phyloP scores from a whole-genome alignment of 345 rosid genomes.

The Gossypium australe region DNA sequence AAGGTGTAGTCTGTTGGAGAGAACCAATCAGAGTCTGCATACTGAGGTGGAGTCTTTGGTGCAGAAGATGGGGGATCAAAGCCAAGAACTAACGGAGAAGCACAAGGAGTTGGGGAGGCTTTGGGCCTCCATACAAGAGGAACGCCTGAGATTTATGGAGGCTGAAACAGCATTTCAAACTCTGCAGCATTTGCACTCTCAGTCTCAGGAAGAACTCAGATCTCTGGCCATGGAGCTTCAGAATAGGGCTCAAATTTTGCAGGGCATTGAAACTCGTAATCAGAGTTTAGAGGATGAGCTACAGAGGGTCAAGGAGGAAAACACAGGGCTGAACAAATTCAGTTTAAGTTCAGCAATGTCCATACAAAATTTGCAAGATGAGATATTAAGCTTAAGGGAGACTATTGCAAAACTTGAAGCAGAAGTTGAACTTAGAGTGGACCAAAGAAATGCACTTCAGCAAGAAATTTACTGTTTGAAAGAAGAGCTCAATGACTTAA shows the following conservation, averaged over 20 bases:
- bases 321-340: constrained; percentile 51
- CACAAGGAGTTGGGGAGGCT: constrained; percentile 82
- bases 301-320: constrained; percentile 48
- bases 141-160: constrained; percentile 74
- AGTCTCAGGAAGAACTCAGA: constrained; percentile 90
- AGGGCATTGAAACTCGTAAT: constrained; percentile 61
- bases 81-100: constrained; percentile 72
- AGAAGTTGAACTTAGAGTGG: constrained; percentile 84
- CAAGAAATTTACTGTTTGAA: constrained; percentile 94
- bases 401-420: constrained; percentile 77
- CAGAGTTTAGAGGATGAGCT: constrained; percentile 54
- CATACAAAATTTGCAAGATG: constrained; percentile 58
- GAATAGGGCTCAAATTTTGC: constrained; percentile 48
- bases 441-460: constrained; percentile 92
- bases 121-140: constrained; percentile 86
- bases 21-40: constrained; percentile 64
- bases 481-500: constrained; percentile 78
- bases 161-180: constrained; percentile 99
- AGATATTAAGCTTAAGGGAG: constrained; percentile 60
- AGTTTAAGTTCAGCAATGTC: constrained; percentile 69
- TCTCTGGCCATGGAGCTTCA: constrained; percentile 61
- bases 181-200: constrained; percentile 86
- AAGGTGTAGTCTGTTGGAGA: constrained; percentile 68
- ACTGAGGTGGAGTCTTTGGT: constrained; percentile 56
- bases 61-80: constrained; percentile 61